Percentiles rank a stretch among this genome's conserved stretches.
Conservation (phyloP, 2,329 filamentous ascomycete species). For the Didymella pomorum region DNA sequence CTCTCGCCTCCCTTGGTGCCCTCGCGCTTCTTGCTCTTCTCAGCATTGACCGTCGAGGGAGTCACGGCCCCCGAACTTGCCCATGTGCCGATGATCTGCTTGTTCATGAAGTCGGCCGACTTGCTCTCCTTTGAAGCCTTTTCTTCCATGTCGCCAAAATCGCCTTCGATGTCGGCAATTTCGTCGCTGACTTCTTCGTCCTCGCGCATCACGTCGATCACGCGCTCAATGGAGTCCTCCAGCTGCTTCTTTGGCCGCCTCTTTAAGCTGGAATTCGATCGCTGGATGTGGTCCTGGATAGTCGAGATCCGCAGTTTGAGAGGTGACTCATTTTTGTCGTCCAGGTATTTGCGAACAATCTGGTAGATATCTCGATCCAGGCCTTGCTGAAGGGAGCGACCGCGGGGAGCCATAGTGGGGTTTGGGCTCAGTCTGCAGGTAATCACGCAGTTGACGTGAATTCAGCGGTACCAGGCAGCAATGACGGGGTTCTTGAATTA, state of each 20-base stretch:
- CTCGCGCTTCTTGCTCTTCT: constrained; percentile 57
- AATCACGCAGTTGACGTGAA: not conserved
- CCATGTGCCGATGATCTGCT: constrained; percentile 69
- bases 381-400: constrained; percentile 48
- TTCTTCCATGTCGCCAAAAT: constrained; percentile 36
- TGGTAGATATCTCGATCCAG: constrained; percentile 70
- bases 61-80: constrained; percentile 40
- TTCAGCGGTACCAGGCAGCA: not conserved
- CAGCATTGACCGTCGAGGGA: constrained; percentile 37
- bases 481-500: not conserved
- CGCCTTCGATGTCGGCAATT: constrained; percentile 57
- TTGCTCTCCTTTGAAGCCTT: constrained; percentile 30
- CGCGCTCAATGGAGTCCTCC: constrained; percentile 85
- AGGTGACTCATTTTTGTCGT: constrained; percentile 62
- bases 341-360: constrained; percentile 77
- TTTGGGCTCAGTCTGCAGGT: not conserved
- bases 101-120: constrained; percentile 68
- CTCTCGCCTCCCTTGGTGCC: constrained; percentile 67
- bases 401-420: constrained; percentile 37
- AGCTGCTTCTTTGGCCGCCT: constrained; percentile 81
- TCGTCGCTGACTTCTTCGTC: constrained; percentile 64
- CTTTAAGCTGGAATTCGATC: constrained; percentile 86
- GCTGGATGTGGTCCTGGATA: constrained; percentile 81
- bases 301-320: constrained; percentile 64
- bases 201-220: constrained; percentile 74